Conservation (phyloP, 768 basidiomycete genomes). For the Suillus alpinus region DNA sequence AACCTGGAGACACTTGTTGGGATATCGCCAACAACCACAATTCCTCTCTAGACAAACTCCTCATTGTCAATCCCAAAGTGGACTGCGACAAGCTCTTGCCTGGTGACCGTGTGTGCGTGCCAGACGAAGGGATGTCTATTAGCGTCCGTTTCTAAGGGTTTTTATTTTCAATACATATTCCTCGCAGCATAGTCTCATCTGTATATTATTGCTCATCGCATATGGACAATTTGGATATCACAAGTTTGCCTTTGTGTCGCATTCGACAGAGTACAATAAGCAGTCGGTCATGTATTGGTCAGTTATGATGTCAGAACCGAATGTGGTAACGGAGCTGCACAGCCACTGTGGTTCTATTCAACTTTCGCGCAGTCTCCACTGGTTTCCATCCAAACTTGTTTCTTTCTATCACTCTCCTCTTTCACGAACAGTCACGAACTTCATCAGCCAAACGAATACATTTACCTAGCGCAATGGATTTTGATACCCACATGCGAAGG, state of each 20-base stretch:
- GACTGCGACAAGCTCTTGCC: conserved; percentile 59
- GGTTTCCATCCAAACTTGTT: conserved; percentile 1
- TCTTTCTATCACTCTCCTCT: conserved; percentile 16
- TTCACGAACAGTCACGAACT: conserved; percentile 22
- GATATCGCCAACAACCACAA: conserved; percentile 49
- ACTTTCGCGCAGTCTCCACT: conserved; percentile 12
- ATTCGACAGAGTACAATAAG: not conserved
- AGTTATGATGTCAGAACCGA: conserved; percentile 13
- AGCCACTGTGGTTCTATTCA: conserved; percentile 25
- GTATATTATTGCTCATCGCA: conserved; percentile 17
- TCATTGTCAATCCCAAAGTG: conserved; percentile 49
- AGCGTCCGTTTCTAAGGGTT: conserved; percentile 23
- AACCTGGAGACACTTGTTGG: conserved; percentile 68
- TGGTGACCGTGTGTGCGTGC: conserved; percentile 59
- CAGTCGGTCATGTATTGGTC: no score
- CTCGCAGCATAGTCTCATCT: conserved; percentile 11
- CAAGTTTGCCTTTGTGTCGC: not conserved
- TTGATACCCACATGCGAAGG: conserved; percentile 42
- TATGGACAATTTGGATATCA: conserved; percentile 6
- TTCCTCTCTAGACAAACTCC: conserved; percentile 50
- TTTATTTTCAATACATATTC: not conserved
- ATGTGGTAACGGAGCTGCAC: conserved; percentile 9
- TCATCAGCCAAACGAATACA: conserved; percentile 13
- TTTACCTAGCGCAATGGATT: conserved; percentile 28
- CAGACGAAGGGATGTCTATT: conserved; percentile 37